Conservation (phyloP, 768 basidiomycete genomes). For the Piloderma croceum region DNA sequence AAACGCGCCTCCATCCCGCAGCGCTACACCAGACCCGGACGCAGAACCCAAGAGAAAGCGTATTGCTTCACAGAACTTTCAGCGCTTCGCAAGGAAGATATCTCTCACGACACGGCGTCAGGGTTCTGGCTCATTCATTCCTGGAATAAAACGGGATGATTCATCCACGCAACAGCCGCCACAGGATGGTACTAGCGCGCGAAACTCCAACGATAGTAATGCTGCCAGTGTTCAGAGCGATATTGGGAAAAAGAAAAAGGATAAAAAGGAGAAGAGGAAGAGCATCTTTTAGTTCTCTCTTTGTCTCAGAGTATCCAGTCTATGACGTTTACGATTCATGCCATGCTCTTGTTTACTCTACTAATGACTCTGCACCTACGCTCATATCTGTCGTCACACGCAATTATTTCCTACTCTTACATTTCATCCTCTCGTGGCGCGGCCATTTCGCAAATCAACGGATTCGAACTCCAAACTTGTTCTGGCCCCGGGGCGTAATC, state of each 20-base stretch:
- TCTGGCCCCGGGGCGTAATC: no score
- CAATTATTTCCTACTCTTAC: conserved; percentile 6
- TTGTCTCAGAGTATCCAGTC: conserved; percentile 22
- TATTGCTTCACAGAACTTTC: conserved; percentile 83
- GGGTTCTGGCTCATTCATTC: conserved; percentile 46
- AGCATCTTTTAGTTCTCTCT: conserved; percentile 28
- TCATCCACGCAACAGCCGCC: conserved; percentile 41
- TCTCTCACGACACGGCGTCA: conserved; percentile 59
- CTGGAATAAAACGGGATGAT: conserved; percentile 48
- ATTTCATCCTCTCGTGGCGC: no score
- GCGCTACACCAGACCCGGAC: conserved; percentile 68
- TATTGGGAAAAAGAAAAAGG: conserved; percentile 43
- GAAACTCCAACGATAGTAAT: conserved; percentile 50
- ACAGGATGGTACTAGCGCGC: conserved; percentile 35
- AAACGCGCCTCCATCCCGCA: conserved; percentile 52
- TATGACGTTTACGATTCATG: conserved; percentile 20
- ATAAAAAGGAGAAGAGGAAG: conserved; percentile 56
- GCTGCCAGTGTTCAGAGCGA: conserved; percentile 49
- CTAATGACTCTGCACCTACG: conserved; percentile 12
- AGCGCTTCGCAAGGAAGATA: conserved; percentile 69
- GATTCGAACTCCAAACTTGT: no score
- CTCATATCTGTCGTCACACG: neutral
- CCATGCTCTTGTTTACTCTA: conserved; percentile 14
- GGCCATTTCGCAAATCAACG: no score
- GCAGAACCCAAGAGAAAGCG: conserved; percentile 75